A percentile compares a stretch with the other conserved stretches of the same genome.
phyloP scores from a whole-genome alignment of 2,329 filamentous ascomycete genomes.

The Verticillium longisporum region DNA sequence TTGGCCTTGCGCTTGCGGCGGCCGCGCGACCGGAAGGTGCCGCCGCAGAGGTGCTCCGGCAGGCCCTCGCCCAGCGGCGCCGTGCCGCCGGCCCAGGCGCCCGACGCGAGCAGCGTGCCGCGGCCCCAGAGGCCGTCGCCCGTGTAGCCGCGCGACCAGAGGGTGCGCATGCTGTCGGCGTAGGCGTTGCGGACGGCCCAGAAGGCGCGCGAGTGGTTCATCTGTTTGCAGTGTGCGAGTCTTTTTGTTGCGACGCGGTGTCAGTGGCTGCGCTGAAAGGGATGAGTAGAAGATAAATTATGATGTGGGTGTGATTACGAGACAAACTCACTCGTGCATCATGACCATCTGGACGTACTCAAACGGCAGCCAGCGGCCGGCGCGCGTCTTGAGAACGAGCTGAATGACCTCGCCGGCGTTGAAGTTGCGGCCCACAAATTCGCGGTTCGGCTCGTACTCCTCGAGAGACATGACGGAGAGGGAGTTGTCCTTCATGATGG shows the following conservation, averaged over 20 bases:
- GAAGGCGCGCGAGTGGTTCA: conserved; percentile 80
- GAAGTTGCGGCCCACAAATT: conserved; percentile 86
- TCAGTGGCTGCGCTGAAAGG: too few relatives aligned
- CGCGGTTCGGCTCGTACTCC: conserved; percentile 72
- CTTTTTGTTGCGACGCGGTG: conserved; percentile 26
- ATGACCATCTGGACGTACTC: conserved; percentile 88
- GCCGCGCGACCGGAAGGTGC: conserved; percentile 60
- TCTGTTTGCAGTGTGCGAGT: conserved; percentile 80
- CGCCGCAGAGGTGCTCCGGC: conserved; percentile 72
- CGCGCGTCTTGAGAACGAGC: conserved; percentile 66
- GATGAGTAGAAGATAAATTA: conserved; percentile 3
- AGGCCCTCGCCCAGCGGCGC: conserved; percentile 48
- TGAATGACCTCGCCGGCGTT: conserved; percentile 85
- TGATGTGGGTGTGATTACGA: not conserved
- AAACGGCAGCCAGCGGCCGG: conserved; percentile 70
- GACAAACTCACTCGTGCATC: conserved; percentile 64
- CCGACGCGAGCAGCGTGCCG: conserved; percentile 56
- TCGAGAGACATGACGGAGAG: conserved; percentile 66
- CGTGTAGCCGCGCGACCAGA: conserved; percentile 66
- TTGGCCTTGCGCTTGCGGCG: conserved; percentile 49
- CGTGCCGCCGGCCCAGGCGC: conserved; percentile 49
- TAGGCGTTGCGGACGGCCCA: conserved; percentile 74
- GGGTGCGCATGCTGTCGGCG: conserved; percentile 59
- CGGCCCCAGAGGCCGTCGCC: conserved; percentile 81
- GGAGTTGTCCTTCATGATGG: conserved; percentile 61